Evolutionary conservation across 768 basidiomycete species (phyloP), one percentile per base, ranked within the genome.

Genomic region (Auricularia sp.): DNA sequence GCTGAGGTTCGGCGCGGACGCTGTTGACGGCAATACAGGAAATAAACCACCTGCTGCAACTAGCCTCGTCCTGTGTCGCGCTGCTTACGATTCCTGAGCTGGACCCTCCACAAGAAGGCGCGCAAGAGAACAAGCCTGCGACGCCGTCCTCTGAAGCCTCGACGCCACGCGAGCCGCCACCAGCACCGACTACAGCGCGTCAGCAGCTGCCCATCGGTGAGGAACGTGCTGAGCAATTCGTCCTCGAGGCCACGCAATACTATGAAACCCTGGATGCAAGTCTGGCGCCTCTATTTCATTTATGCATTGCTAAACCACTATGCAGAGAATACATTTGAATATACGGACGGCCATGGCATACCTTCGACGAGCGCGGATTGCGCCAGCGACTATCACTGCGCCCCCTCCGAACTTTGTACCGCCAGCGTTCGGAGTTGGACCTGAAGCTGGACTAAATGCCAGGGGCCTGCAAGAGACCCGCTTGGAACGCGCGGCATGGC

Each of bases 381-480:
- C 90, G 51, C 90, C 90, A 8, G 89, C 89, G n/a, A 86, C 89
- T n/a, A 90, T 93, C 70, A 88, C 87, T 61, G 90, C 90, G 0
- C 89, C 89, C 39, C 82, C 85, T 5, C 82, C 80, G 0, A 84
- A 83, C 34, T 89, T 90, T 71, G 77, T 91, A 10, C 90, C 90
- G 5, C 86, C 90, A 3, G 86, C 89, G 6, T 83, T 90, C 16
- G 90, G 90, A 5, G 89, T 91, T 13, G 88, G 88, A 3, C 80
- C 89, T 63, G 88, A 90, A 2, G 62, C 65, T 18, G 69, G 71
- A 58, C 70, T 79, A 11, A 67, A 72, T 29, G 67, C 71, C 69
- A 82, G 84, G 54, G 90, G 90, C 21, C 74, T 92, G 54, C 90
- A 91, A 70, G 90, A 92, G 75, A 87, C 87, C 71, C 80, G 89